Conservation (phyloP, 805 yeast species). For the Ogataea corticis region DNA sequence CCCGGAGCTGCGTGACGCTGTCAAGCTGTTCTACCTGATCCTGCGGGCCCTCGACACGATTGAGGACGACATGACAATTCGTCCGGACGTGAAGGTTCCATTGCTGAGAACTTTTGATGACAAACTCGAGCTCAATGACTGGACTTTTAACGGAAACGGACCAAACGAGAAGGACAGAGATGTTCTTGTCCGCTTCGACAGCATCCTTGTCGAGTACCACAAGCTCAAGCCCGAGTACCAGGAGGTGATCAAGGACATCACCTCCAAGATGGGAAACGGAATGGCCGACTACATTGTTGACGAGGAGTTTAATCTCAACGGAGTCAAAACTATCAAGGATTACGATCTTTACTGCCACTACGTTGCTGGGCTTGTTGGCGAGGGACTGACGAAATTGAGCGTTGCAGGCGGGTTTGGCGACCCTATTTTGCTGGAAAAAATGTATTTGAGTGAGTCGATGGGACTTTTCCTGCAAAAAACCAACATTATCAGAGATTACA, state of each 20-base stretch:
- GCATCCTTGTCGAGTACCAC: constrained; percentile 69
- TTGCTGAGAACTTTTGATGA: constrained; percentile 66
- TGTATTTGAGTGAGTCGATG: constrained; percentile 75
- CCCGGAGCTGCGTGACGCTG: constrained; percentile 81
- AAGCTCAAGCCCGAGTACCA: constrained; percentile 73
- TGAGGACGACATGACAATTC: constrained; percentile 93
- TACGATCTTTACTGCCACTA: constrained; percentile 92
- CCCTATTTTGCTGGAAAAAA: constrained; percentile 49
- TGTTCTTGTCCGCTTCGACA: constrained; percentile 79
- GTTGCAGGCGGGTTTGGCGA: constrained; percentile 74
- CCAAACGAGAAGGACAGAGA: constrained; percentile 79
- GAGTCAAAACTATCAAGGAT: constrained; percentile 75
- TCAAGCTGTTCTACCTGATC: constrained; percentile 81
- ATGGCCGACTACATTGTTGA: constrained; percentile 91
- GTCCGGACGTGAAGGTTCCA: constrained; percentile 69
- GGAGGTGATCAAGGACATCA: constrained; percentile 73
- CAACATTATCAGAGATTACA: constrained; percentile 91
- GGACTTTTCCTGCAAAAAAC: constrained; percentile 95
- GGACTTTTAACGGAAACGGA: constrained; percentile 78
- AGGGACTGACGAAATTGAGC: constrained; percentile 84
- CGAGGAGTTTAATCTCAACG: constrained; percentile 75
- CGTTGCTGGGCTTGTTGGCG: constrained; percentile 98
- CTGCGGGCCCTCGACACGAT: constrained; percentile 92
- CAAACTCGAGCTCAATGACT: constrained; percentile 62
- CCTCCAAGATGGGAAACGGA: constrained; percentile 90